Conservation (phyloP, 2,329 filamentous ascomycete genomes). For the Fusarium tanahbumbuense region DNA sequence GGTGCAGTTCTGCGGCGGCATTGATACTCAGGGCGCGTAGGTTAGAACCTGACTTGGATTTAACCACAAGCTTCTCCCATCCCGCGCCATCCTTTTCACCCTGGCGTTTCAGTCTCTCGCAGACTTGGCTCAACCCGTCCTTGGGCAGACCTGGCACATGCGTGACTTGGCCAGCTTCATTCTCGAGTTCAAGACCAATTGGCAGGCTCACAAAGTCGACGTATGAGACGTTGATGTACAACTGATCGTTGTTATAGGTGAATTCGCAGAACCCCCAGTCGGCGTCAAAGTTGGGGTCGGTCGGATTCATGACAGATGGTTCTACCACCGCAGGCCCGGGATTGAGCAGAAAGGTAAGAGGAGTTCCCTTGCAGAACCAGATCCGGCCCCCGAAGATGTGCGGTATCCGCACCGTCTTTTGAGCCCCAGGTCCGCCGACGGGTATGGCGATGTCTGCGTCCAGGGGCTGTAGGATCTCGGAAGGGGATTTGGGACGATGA, state of each 20-base stretch:
- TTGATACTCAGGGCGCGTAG: constrained; percentile 67
- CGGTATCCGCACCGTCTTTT: constrained; percentile 72
- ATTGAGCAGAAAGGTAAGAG: constrained; percentile 77
- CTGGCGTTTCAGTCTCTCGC: constrained; percentile 58
- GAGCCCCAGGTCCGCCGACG: constrained; percentile 70
- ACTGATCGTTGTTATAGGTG: constrained; percentile 69
- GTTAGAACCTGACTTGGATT: constrained; percentile 52
- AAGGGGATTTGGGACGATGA: constrained; percentile 73
- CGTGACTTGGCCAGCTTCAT: constrained; percentile 57
- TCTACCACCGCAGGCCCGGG: constrained; percentile 79
- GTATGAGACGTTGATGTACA: constrained; percentile 77
- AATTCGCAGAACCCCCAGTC: constrained; percentile 78
- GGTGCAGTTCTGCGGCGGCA: constrained; percentile 58
- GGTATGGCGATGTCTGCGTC: constrained; percentile 70
- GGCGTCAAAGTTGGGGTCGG: constrained; percentile 70
- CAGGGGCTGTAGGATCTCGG: constrained; percentile 62
- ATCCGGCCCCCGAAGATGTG: constrained; percentile 77
- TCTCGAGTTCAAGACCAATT: constrained; percentile 66
- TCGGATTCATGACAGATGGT: constrained; percentile 75
- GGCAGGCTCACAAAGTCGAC: constrained; percentile 80
- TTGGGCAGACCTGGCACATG: constrained; percentile 62
- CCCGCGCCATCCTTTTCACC: constrained; percentile 58
- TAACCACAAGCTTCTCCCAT: constrained; percentile 65
- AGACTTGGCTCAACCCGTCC: constrained; percentile 60
- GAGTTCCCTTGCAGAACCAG: constrained; percentile 73